Base-by-base conservation (phyloP, 2,329 filamentous ascomycete genomes). In the Aspergillus hortae region DNA sequence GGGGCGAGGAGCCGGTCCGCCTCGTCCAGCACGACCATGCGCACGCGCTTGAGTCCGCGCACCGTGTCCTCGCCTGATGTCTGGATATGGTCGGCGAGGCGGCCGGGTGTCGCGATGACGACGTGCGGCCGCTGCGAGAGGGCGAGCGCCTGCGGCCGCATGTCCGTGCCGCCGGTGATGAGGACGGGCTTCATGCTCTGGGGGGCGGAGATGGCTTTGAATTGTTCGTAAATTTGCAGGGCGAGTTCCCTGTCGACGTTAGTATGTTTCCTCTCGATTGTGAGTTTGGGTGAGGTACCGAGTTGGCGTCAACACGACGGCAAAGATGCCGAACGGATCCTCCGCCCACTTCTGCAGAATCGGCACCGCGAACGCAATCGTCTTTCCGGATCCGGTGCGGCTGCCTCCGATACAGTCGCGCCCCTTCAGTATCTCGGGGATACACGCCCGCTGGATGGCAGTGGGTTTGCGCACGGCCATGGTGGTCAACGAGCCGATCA, bases 331-430 rank as follows among this genome's bases (percentile, higher is more conserved):
- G 53, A 87, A 87, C 1, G 94, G 94, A 74, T 99, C 92, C 66
- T 91, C 83, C 2, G 92, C 85, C 91, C 92, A 97, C 71, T 87
- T 88, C 69, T 97, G 92, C 57, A 99, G 76, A 54, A 99, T 95
- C 0, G 94, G 94, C 9, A 92, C 90, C 1, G 92, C 89, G 71
- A 99, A 99, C 1, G 94, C 92, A 41, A 97, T 86, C 3, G 94
- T 99, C 77, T 99, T 99, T 74, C 94, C 94, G 11, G 92, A 96
- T 77, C 94, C 94, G 0, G 94, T 99, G 56, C 91, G 82, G 66
- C 90, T 95, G 35, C 92, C 92, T 66, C 94, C 94, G 62, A 99
- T 96, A 67, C 91, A 96, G 73, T 99, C 92, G 62, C 89, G 82
- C 5, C 94, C 94, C 61, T 90, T 87, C 32, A 99, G 71, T 54